Evolutionary conservation across 768 basidiomycete genomes (phyloP), one percentile per base, ranked within the genome.

Genomic region (Tephrocybe sp.): DNA sequence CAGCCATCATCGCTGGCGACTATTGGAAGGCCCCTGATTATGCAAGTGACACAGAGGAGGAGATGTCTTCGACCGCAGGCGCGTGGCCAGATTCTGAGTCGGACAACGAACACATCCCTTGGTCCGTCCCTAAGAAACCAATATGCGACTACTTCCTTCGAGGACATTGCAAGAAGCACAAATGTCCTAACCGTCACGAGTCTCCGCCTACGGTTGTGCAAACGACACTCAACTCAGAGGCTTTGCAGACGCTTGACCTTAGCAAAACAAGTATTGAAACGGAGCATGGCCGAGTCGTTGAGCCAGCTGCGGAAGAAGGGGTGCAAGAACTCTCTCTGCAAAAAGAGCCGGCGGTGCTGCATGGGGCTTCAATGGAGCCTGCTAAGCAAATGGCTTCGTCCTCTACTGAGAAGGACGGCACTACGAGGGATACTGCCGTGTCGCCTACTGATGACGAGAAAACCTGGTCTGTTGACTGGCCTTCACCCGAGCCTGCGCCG

Each of bases 391-490:
- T 12, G n/a, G 2, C 7, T 6, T 12, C 38, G 38, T 21, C 38
- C 17, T 20, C 25, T 23, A 15, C 32, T 21, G 28, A 50, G 8
- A 4, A 41, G 9, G 33, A 54, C 23, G 37, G 28, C 0, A 17
- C 30, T 1, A 33, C 10, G 25, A 23, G 7, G 33, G n/a, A n/a
- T n/a, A n/a, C n/a, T 10, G 32, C 5, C 10, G 36, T 24, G n/a
- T 30, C 37, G n/a, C 26, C 23, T 25, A 42, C 53, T 33, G 55
- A 57, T 37, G 55, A 57, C 26, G 58, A 63, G 30, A 44, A 65
- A 18, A 56, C 54, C 7, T 58, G 58, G 58, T 43, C 47, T 18
- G 42, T 15, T 40, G 43, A 56, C 18, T 63, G 60, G 62, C 48
- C 51, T 5, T 47, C 57, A 21, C 58, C 60, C 17, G 41, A 44